Evolutionary conservation across 139 green algal species (phyloP).

Genomic region (Haematococcus sp.): DNA sequence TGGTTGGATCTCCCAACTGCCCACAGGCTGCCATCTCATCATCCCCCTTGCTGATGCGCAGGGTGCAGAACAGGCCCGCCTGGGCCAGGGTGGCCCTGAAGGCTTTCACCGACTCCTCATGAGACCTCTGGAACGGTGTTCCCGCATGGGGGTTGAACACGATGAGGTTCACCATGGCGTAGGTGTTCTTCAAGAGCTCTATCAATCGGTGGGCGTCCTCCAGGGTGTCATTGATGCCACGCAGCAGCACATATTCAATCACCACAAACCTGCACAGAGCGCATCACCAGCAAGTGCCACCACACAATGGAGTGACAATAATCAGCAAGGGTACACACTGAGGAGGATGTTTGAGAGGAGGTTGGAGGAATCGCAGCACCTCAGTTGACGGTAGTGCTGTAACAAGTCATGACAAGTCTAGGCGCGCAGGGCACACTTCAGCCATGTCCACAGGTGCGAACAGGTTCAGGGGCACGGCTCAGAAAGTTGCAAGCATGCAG

Average conservation of each 20-base stretch:
- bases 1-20: conserved; percentile 63
- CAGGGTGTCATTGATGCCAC: conserved; percentile 77
- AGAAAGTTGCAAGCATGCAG: no score
- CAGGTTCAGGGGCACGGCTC: no score
- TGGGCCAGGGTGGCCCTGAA: conserved; percentile 57
- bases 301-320: no score
- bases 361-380: no score
- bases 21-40: conserved; percentile 87
- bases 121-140: conserved; percentile 36
- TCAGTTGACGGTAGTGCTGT: no score
- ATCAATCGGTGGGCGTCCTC: conserved; percentile 18
- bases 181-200: conserved; percentile 31
- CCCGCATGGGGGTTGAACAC: conserved; percentile 78
- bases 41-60: conserved; percentile 67
- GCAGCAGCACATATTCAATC: conserved; percentile 92
- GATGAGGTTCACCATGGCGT: conserved; percentile 85
- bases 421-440: no score
- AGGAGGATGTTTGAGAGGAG: no score
- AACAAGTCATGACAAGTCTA: no score
- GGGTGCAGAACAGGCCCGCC: conserved; percentile 68
- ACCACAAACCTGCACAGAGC: conserved; percentile 60
- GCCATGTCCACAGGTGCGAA: no score
- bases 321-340: no score
- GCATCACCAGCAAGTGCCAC: no score
- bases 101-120: conserved; percentile 42